These are phyloP conservation scores for Endotrypanum monterogeii DNA, from an alignment of 208 protist genomes.

Conservation along the genomic window DNA sequence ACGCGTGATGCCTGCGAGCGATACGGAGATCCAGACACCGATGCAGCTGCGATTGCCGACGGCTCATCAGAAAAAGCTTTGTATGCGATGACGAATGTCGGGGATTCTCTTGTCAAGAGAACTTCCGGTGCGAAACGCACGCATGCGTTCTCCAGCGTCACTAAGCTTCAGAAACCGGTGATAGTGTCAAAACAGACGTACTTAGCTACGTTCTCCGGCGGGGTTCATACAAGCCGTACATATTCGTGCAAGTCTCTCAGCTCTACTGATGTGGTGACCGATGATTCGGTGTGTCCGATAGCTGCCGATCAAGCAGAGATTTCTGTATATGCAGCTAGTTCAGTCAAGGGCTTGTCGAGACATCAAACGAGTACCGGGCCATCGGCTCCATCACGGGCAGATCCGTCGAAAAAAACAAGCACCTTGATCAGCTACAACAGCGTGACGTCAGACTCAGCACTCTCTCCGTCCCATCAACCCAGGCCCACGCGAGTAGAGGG, in stretches of 20 bases:
- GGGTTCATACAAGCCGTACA: background rate
- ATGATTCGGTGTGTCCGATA: background rate
- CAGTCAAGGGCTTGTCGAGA: background rate
- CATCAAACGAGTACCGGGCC: background rate
- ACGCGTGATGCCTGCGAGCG: background rate
- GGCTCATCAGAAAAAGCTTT: background rate
- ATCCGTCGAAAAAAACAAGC: too few species aligned
- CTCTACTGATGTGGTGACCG: slow-evolving; percentile 6
- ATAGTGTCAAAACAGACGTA: too few species aligned
- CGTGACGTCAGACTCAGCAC: background rate
- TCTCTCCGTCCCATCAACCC: background rate
- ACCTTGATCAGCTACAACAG: background rate
- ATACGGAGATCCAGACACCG: background rate
- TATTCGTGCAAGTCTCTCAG: background rate
- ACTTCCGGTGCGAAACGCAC: background rate
- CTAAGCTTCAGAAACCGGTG: too few species aligned
- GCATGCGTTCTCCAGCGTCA: background rate
- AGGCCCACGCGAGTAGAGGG: background rate
- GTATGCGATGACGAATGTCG: background rate
- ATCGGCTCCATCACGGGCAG: too few species aligned
- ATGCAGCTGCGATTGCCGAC: background rate
- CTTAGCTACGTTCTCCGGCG: background rate
- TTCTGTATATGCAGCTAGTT: background rate
- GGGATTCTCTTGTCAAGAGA: too few species aligned
- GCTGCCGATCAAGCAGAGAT: background rate